Evolutionary conservation across 2,329 filamentous ascomycete genomes (phyloP).

Genomic region (Sclerotinia borealis): DNA sequence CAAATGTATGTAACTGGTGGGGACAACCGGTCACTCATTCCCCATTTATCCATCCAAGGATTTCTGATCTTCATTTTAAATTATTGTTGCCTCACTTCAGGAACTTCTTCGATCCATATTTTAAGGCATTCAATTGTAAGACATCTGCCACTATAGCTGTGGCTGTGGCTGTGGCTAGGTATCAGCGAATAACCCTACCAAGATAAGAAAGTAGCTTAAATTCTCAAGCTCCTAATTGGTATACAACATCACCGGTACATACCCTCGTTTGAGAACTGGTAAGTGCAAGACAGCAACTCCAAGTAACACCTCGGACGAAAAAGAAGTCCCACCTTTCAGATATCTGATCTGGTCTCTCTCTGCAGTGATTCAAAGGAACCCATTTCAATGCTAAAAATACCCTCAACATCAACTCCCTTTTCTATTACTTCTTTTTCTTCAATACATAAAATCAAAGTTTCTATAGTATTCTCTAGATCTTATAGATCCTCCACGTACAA

Average conservation of each 20-base stretch:
- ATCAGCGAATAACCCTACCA: background rate
- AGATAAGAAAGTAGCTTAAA: background rate
- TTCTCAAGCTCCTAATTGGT: background rate
- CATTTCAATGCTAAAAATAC: slow-evolving; percentile 7
- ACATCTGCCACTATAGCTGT: no score
- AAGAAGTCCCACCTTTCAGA: background rate
- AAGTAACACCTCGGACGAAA: background rate
- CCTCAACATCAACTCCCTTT: background rate
- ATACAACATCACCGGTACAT: background rate
- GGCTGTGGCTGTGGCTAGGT: no score
- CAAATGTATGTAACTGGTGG: background rate
- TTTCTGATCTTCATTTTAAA: no score
- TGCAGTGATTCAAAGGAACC: background rate
- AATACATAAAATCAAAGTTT: background rate
- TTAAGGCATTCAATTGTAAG: no score
- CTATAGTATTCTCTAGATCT: background rate
- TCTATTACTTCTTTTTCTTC: background rate
- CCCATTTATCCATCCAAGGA: background rate
- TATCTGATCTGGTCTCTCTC: background rate
- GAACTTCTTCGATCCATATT: no score
- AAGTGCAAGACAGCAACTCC: background rate
- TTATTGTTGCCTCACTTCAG: no score
- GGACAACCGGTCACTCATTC: no score
- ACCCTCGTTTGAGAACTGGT: background rate
- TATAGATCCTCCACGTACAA: slow-evolving; percentile 12